Evolutionary conservation across 441 rosid species (phyloP), one percentile per base, ranked within the genome.

Genomic region (Adansonia rubrostipa): DNA sequence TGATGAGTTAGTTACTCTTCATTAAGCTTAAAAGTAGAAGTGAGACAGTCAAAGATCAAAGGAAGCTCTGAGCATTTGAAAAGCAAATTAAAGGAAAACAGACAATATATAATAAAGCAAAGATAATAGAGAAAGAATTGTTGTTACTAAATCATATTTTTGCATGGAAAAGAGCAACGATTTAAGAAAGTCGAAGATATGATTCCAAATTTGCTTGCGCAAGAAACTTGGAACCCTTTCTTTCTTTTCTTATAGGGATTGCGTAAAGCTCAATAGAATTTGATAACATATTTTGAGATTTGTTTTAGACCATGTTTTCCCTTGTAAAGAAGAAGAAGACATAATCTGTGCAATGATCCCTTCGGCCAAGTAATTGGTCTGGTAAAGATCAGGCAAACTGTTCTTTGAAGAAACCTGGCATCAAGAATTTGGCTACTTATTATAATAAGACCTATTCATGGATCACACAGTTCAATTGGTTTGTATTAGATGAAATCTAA

Each of bases 141-240:
- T 15, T 19, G 24, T 58, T 8, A 19, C 3, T 20, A 6, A 60
- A 22, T 20, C 36, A 60, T 20, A 9, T 22, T 45, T 45, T n/a
- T 48, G 61, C 74, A 71, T 14, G 33, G 14, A 54, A 36, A 64
- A 64, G 4, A n/a, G 6, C 0, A 65, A 66, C 4, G 7, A n/a
- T 24, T 24, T 24, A 48, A n/a, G 5, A 17, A 40, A 65, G 54
- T 62, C 6, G 40, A 71, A 70, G 83, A 83, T 76, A 85, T 77
- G 87, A 84, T 84, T 82, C 85, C 56, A 53, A 71, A 73, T 70
- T 85, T 84, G 85, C 92, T 88, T 88, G 79, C 71, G 78, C 82
- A 56, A 79, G 76, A 84, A 84, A 87, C 85, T 79, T 84, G 82
- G 84, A 77, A 84, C 82, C 74, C 19, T 44, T 54, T 58, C 24